phyloP scores from a whole-genome alignment of 2,329 filamentous ascomycete species.

The Penicillium paneum region DNA sequence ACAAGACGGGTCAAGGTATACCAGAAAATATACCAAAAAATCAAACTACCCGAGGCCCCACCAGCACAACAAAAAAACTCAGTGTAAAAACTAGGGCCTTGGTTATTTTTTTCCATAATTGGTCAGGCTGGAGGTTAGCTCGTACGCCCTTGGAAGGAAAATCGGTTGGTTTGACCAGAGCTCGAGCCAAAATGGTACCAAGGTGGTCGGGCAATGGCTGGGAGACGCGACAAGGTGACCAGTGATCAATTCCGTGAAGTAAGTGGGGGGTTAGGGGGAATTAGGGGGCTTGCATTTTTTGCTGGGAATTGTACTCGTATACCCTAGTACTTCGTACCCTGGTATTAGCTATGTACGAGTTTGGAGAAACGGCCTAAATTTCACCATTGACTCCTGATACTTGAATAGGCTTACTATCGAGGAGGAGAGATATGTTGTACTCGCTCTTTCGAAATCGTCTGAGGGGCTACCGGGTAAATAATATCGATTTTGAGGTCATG shows the following conservation, averaged over 20 bases:
- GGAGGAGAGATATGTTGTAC: not conserved
- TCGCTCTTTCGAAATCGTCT: not conserved
- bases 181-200: not conserved
- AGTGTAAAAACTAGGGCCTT: not conserved
- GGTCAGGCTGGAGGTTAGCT: not conserved
- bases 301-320: not conserved
- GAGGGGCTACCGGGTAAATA: not conserved
- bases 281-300: conserved; percentile 1
- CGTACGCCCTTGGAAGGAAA: not conserved
- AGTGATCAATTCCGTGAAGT: not conserved
- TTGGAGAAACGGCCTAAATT: not conserved
- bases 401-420: not conserved
- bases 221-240: conserved; percentile 1
- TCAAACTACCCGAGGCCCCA: conserved; percentile 2
- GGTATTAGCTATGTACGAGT: not conserved
- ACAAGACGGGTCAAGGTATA: not conserved
- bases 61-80: not conserved
- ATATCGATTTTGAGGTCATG: not conserved
- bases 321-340: not conserved
- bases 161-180: not conserved
- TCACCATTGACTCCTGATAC: not conserved
- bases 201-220: not conserved
- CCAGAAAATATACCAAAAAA: not conserved
- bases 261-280: not conserved
- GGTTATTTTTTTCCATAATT: not conserved